Evolutionary conservation across 345 rosid species (phyloP), one percentile per base, ranked within the genome.

Genomic region (Bruguiera parviflora): DNA sequence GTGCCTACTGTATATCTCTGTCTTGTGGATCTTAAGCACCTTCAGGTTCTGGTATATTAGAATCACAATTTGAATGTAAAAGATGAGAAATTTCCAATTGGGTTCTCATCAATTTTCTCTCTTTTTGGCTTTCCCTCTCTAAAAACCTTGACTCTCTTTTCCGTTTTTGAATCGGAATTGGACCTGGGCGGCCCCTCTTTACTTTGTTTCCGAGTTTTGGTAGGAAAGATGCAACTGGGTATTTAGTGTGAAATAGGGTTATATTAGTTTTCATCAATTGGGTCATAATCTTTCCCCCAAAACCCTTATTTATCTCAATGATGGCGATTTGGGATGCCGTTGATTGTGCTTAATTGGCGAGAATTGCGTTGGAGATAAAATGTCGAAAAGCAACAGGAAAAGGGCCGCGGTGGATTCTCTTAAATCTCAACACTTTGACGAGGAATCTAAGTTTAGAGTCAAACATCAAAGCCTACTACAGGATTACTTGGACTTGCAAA

Each of bases 401-500:
- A 71, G 77, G 65, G 61, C 49, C 7, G 59, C 72, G 22, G 35
- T 19, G 16, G 37, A 69, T 63, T 71, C 75, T 53, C 24, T 8
- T 66, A 39, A 47, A 47, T 43, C 75, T 49, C 24, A 61, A 27
- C 33, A 46, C 61, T 67, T 55, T 24, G 63, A 68, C 3, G 79
- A 65, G 61, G 79, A 70, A 58, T 66, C 65, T 16, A 71, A 25
- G 58, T 71, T 61, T 46, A 61, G 31, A 64, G 21, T 73, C 56
- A 79, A 81, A 72, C 68, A 74, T 53, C 78, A 79, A 75, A 74
- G 24, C 51, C 64, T 81, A 5, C 58, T 79, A 39, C 66, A 77
- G 63, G 84, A 81, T 31, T 84, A 47, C 67, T 67, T 81, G 66
- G 77, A 69, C 35, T 64, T 84, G 68, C 83, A 71, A 57, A 84